phyloP scores from a whole-genome alignment of 495 filamentous ascomycete species.

The Aspergillus kassunensis region DNA sequence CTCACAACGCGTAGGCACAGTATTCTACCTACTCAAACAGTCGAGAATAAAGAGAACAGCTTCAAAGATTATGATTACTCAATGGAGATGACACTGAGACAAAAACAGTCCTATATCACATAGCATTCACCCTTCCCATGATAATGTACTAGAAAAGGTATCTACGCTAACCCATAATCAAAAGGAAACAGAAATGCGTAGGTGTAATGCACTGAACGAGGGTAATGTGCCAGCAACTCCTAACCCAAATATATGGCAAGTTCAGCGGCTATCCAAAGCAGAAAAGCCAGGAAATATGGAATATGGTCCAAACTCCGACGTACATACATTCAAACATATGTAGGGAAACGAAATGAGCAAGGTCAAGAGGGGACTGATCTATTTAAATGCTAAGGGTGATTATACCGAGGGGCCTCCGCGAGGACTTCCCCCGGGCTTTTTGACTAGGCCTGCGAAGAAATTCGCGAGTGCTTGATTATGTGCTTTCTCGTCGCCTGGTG shows the following conservation, averaged over 20 bases:
- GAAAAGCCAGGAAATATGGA: not conserved
- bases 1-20: no score
- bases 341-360: not conserved
- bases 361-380: not conserved
- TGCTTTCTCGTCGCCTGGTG: slow-evolving; percentile 51
- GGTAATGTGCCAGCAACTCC: slow-evolving; percentile 2
- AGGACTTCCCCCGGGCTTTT: slow-evolving; percentile 47
- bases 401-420: slow-evolving; percentile 41
- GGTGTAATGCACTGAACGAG: slow-evolving; percentile 15
- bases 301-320: not conserved
- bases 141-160: slow-evolving; percentile 13
- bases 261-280: slow-evolving; percentile 2
- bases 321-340: not conserved
- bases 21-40: no score
- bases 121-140: slow-evolving; percentile 7
- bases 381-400: slow-evolving; percentile 1
- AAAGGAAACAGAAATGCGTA: slow-evolving; percentile 7
- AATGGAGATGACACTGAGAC: not conserved
- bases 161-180: slow-evolving; percentile 16
- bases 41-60: not conserved
- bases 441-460: slow-evolving; percentile 66
- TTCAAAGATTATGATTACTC: slow-evolving; percentile 1
- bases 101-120: slow-evolving; percentile 6
- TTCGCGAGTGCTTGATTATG: slow-evolving; percentile 64
- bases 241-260: not conserved